Base-by-base conservation (phyloP, 2,329 filamentous ascomycete genomes). In the Coleophoma crateriformis region DNA sequence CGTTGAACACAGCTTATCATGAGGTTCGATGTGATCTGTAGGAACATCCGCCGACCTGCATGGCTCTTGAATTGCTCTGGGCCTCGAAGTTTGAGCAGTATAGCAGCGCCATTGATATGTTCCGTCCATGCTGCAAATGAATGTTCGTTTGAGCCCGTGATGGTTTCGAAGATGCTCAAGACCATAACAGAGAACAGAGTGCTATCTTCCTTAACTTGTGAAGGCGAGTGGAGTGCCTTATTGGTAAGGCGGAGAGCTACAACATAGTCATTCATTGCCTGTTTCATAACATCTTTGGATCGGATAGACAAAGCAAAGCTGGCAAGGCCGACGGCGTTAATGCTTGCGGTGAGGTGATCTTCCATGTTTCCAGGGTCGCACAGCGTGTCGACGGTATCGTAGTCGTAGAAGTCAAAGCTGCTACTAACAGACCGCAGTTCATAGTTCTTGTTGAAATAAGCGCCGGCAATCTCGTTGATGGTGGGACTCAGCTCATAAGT, bases 181-280 rank as follows among this genome's bases (percentile, higher is more conserved):
- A 80, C 72, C 35, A 80, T 66, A 19, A 80, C 70, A 1, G 74
- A 70, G 8, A 79, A 69, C 67, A 80, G 72, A 1, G 76, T 79
- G 43, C 69, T 73, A 56, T 80, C 77, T 54, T 76, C 74, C 49
- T 71, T 61, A 4, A 70, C 71, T 48, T 75, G 69, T 13, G 51
- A 54, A 0, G 75, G 69, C 44, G 74, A 65, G 44, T 65, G 62
- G 12, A 80, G 64, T 2, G 76, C 74, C n/a, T 65, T 61, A 46
- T 78, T 77, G 8, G 72, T 75, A 45, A 77, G 59, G 10, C 66
- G 66, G 3, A 80, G 67, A 3, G 76, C 76, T 3, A 69, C 68
- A 7, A 70, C 71, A 55, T 80, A 79, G 54, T 71, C 73, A 54
- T 74, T 71, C 11, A 69, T 69, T 5, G 77, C 75, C 47, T 68